Evolutionary conservation across 164 flowering plant genomes (phyloP), one percentile per base, ranked within the genome.

Genomic region (Santalum album): DNA sequence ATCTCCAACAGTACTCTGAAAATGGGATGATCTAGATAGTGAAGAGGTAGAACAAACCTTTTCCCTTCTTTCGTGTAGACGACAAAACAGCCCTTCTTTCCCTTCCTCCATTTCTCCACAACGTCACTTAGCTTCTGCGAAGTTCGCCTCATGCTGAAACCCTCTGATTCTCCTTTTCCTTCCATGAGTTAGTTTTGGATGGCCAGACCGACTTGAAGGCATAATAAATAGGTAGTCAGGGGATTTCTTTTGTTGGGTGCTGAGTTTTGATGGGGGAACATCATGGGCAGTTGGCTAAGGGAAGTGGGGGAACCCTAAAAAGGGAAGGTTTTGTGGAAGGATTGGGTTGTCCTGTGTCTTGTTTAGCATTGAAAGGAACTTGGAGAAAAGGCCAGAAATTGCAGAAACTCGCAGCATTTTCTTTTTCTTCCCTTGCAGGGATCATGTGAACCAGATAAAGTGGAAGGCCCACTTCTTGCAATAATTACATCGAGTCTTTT

Each of bases 1-100:
- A 72, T 75, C 54, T 69, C 74, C 49, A 75, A 47, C 16, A 75
- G 66, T 53, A 72, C 74, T 60, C 50, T 66, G 56, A 72, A 72
- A 23, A 75, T 72, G 20, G 79, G 76, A 42, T 67, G 74, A 12
- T 75, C 67, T 65, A 75, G 59, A 43, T 63, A 76, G 38, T 53
- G 55, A 49, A 68, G 18, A 23, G 77, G 77, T 27, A 72, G 69
- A 12, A 68, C 72, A 72, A 72, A 76, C 61, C 77, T 63, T 45
- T 63, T 72, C 3, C 66, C 74, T 39, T 76, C 77, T 54, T 53
- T 67, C 0, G 80, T 64, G 54, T 76, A 72, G 24, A 76, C 73
- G 27, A 68, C 75, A 63, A 76, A 76, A 35, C 65, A 67, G 24
- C 73, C 80, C 54, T 65, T 76, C 34, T 53, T 58, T 26, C 60